phyloP scores from a whole-genome alignment of 192 early-diverging fungal genomes.

The Umbelopsis ramanniana region DNA sequence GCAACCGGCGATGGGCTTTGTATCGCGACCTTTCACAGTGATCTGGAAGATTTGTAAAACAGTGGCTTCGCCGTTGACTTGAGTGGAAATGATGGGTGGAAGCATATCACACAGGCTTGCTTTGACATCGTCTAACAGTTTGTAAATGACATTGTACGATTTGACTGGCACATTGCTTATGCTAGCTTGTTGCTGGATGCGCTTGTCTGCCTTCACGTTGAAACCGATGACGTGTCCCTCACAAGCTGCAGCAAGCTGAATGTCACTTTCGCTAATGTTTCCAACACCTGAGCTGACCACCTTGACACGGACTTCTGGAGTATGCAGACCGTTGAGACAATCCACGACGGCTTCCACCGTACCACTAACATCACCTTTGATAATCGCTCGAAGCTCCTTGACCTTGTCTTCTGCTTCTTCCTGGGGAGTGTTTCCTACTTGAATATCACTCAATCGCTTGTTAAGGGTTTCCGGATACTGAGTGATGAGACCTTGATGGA shows the following conservation, averaged over 20 bases:
- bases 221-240: conserved; percentile 81
- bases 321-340: conserved; percentile 75
- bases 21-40: conserved; percentile 73
- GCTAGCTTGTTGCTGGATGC: conserved; percentile 62
- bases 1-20: conserved; percentile 83
- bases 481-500: conserved; percentile 62
- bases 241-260: conserved; percentile 69
- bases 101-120: conserved; percentile 72
- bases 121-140: conserved; percentile 91
- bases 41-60: conserved; percentile 86
- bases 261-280: conserved; percentile 83
- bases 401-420: conserved; percentile 47
- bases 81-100: conserved; percentile 76
- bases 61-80: conserved; percentile 88
- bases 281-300: conserved; percentile 86
- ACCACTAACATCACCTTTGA: conserved; percentile 93
- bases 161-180: conserved; percentile 67
- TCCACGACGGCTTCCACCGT: conserved; percentile 87
- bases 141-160: conserved; percentile 87
- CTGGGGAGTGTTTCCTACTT: conserved; percentile 14
- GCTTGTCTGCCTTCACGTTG: conserved; percentile 86
- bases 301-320: conserved; percentile 72
- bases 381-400: conserved; percentile 60
- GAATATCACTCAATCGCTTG: conserved; percentile 35
- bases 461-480: conserved; percentile 53